phyloP scores from a whole-genome alignment of 495 filamentous ascomycete genomes.

The Podospora appendiculata region DNA sequence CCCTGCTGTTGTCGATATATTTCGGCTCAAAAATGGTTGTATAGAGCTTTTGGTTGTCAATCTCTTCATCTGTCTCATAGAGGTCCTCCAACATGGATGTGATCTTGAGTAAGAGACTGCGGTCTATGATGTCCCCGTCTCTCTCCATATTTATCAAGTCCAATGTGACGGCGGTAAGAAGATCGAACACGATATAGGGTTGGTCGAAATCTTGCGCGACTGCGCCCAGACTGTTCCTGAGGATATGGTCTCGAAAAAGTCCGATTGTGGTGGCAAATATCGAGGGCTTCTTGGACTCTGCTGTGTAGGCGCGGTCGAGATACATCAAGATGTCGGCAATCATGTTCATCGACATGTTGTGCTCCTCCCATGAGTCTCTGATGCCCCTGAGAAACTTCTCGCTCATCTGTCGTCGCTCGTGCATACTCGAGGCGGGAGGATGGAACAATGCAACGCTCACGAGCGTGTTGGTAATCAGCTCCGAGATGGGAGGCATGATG shows the following conservation, averaged over 20 bases:
- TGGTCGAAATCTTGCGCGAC: conserved; percentile 17
- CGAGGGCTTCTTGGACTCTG: conserved; percentile 62
- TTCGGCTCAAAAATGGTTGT: conserved; percentile 71
- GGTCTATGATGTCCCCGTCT: conserved; percentile 83
- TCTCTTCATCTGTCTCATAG: conserved; percentile 71
- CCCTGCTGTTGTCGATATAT: conserved; percentile 60
- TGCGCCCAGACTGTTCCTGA: conserved; percentile 41
- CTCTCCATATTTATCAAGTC: conserved; percentile 91
- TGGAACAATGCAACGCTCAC: conserved; percentile 37
- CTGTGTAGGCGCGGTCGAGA: conserved; percentile 78
- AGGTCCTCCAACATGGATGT: conserved; percentile 87
- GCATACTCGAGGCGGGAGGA: conserved; percentile 49
- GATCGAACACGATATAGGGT: conserved; percentile 50
- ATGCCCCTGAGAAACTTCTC: conserved; percentile 75
- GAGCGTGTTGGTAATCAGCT: conserved; percentile 54
- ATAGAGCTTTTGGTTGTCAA: conserved; percentile 73
- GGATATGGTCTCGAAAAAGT: conserved; percentile 76
- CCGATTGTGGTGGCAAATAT: conserved; percentile 81
- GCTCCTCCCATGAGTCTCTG: conserved; percentile 75
- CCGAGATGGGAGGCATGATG: conserved; percentile 56
- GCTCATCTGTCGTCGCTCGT: conserved; percentile 70
- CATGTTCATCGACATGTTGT: conserved; percentile 94
- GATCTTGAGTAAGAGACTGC: conserved; percentile 70
- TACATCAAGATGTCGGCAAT: conserved; percentile 97
- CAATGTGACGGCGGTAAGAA: conserved; percentile 74